Evolutionary conservation across 495 filamentous ascomycete species (phyloP), one percentile per base, ranked within the genome.

Genomic region (Lasiosphaeris hirsuta): DNA sequence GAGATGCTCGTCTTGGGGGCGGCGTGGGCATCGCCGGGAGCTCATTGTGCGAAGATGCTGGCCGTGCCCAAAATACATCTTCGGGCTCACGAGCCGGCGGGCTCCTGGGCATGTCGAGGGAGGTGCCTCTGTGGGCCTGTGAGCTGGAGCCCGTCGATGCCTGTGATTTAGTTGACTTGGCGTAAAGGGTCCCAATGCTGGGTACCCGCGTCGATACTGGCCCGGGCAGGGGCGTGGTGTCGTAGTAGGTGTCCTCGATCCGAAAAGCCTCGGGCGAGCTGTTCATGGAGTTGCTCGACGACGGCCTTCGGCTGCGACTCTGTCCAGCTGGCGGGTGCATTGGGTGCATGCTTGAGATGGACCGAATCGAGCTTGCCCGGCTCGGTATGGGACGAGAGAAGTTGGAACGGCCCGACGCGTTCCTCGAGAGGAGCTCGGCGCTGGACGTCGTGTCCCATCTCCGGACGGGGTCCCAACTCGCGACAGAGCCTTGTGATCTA

Each of bases 221-320:
- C 8, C 35, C 36, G 4, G 60, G 61, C 4, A 63, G 48, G 14
- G 61, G 61, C 10, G 61, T 63, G 2, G 61, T 63, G 48, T 63
- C 61, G 44, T 63, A 63, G 51, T 57, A 63, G 8, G 61, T 48
- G 10, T 55, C 48, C 36, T 63, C 51, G 57, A 60, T 54, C 48
- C 60, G 57, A 53, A 53, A 56, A 4, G 44, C 42, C 10, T 23
- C 43, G 19, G 53, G 53, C 23, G 40, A n/a, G 11, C 33, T 34
- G 18, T 19, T 34, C 8, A n/a, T 14, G 11, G 19, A 50, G 38
- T 34, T 54, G 48, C 15, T 41, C 11, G 23, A 34, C 10, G 60
- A 62, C 11, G 34, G 17, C 23, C 60, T 47, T 10, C 60, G 60
- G 39, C 50, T 55, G 44, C 60, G 55, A 43, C 48, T 39, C 35